Evolutionary conservation across 352 stramenopile species (phyloP).

Genomic region (Phytophthora uliginosa): DNA sequence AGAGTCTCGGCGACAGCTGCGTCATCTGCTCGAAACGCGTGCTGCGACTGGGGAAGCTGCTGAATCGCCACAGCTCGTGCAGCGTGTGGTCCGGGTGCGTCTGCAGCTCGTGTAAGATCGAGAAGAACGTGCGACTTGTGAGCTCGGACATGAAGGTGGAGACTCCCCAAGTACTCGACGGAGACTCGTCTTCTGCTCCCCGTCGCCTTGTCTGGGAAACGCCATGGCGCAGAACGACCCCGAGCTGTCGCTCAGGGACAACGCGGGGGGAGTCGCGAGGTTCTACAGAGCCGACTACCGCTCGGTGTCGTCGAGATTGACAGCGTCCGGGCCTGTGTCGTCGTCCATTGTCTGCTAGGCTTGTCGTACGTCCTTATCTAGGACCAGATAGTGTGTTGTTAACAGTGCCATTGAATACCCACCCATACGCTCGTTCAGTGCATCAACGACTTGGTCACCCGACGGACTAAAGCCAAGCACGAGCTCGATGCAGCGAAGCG

Average conservation of each 20-base stretch:
- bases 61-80: slow-evolving; percentile 11
- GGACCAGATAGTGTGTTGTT: background rate
- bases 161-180: too few relatives aligned
- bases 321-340: background rate
- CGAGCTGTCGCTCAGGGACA: background rate
- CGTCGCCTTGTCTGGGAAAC: slow-evolving; percentile 3
- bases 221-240: background rate
- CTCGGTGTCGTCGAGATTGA: background rate
- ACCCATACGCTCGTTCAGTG: too few relatives aligned
- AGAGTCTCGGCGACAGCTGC: slow-evolving; percentile 3
- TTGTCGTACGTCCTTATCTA: background rate
- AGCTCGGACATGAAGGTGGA: slow-evolving; percentile 16
- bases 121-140: slow-evolving; percentile 36
- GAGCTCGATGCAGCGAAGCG: background rate
- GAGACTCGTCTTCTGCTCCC: slow-evolving; percentile 34
- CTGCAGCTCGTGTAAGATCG: slow-evolving; percentile 27
- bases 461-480: too few relatives aligned
- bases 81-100: slow-evolving; percentile 23
- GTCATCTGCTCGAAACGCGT: slow-evolving; percentile 1
- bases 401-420: background rate
- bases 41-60: slow-evolving; percentile 3
- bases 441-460: too few relatives aligned
- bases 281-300: background rate
- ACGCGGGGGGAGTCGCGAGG: background rate
- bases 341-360: background rate